Evolutionary conservation across 306 rosid genomes (phyloP), one percentile per base, ranked within the genome.

Genomic region (Canavalia gladiata): DNA sequence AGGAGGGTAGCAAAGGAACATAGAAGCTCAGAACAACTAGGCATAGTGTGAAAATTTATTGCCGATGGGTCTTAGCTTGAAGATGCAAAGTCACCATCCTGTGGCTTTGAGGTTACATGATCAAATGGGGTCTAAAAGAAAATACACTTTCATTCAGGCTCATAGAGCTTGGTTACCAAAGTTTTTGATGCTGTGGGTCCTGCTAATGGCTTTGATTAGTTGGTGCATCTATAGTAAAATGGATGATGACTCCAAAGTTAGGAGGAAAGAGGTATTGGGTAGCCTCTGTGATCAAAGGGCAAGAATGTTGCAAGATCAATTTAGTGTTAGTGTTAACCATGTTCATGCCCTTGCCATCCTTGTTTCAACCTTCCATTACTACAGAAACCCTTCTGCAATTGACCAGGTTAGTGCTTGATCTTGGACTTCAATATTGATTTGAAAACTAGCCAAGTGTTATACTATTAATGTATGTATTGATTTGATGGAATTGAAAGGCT

Each of bases 271-370:
- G 83, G 88, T 86, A 7, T 88, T 94, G 71, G 88, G 85, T 39
- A 92, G 97, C 84, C 91, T 92, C 88, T 94, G 98, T 86, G 98
- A 94, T 69, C 91, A 91, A 86, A 90, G 97, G 68, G 97, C 97
- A 46, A 91, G 96, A 81, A 92, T 94, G 98, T 81, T 94, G 79
- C 98, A 94, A 79, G 98, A 92, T 86, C 98, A 92, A 75, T 92
- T 94, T 81, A 90, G 78, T 84, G 98, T 94, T 62, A 92, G 97
- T 50, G 96, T 94, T 41, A 94, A 94, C 67, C 98, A 94, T 85
- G 97, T 94, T 12, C 96, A 92, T 80, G 97, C 98, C 62, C 86
- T 94, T 33, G 97, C 98, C 47, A 90, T 94, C 82, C 96, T 92
- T 39, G 97, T 94, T 79, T 94, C 98, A 29, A 94, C 96, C 77